These are phyloP conservation scores for Pseudocercospora macadamiae DNA, from an alignment of 2,329 filamentous ascomycete species.

Conservation along the genomic window DNA sequence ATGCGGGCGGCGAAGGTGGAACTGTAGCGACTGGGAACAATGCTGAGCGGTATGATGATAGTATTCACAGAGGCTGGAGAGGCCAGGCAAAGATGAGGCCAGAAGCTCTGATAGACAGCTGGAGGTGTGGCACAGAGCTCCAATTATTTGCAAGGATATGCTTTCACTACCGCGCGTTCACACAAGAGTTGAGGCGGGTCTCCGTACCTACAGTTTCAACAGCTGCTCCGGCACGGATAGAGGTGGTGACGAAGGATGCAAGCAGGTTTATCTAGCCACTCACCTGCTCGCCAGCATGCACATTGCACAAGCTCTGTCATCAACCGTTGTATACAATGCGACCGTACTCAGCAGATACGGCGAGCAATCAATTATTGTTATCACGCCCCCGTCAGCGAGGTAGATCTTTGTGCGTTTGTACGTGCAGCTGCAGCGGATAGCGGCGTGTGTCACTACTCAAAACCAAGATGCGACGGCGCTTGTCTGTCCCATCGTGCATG, in stretches of 20 bases:
- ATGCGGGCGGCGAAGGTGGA: neutral
- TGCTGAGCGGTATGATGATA: neutral
- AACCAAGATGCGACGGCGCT: constrained; percentile 8
- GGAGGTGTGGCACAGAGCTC: neutral
- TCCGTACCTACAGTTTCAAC: neutral
- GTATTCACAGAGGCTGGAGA: too few species aligned
- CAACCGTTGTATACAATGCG: neutral
- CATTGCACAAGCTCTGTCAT: neutral
- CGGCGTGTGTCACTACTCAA: constrained; percentile 12
- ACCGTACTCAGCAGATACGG: neutral
- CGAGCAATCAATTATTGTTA: neutral
- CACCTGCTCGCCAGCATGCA: neutral
- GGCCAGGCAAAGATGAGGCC: neutral
- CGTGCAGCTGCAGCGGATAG: constrained; percentile 10
- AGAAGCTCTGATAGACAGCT: neutral
- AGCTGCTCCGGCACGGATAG: neutral
- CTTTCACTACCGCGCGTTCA: neutral
- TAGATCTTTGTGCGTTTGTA: neutral
- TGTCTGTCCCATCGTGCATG: too few species aligned
- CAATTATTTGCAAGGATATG: neutral
- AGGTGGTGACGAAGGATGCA: neutral
- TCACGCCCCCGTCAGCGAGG: neutral
- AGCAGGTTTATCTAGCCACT: neutral
- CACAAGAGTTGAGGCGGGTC: neutral
- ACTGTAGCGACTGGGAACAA: neutral